Conservation (phyloP, 2,329 filamentous ascomycete genomes). For the Plectosphaerella plurivora region DNA sequence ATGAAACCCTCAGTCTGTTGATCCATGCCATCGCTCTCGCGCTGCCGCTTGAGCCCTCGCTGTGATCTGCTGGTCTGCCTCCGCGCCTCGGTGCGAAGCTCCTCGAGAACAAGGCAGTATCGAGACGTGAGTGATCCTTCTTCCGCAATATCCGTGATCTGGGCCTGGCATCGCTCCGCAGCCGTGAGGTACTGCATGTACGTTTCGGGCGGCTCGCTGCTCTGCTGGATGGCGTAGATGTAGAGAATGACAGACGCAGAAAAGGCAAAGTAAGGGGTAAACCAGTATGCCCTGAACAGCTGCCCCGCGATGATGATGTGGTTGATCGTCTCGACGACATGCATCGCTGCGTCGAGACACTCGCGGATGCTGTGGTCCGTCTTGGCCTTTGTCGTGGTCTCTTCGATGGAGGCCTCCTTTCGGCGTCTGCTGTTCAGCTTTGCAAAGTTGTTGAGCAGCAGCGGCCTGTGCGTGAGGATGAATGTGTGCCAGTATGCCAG, state of each 20-base stretch:
- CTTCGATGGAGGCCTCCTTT: neutral
- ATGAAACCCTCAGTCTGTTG: neutral
- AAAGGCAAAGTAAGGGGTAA: conserved; percentile 37
- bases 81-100: conserved; percentile 17
- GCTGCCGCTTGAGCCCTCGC: neutral
- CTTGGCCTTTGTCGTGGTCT: neutral
- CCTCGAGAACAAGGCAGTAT: conserved; percentile 34
- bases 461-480: conserved; percentile 31
- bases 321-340: conserved; percentile 30
- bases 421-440: conserved; percentile 21
- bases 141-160: conserved; percentile 28
- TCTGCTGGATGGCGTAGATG: conserved; percentile 34
- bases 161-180: conserved; percentile 31
- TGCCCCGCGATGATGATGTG: conserved; percentile 25
- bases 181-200: conserved; percentile 25
- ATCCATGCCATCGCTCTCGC: neutral
- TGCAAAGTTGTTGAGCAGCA: conserved; percentile 26
- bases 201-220: conserved; percentile 15
- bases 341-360: conserved; percentile 33
- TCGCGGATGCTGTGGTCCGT: conserved; percentile 12
- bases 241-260: conserved; percentile 38
- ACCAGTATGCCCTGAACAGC: conserved; percentile 34
- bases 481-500: conserved; percentile 35
- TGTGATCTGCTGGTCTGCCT: neutral
- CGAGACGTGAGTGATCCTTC: conserved; percentile 30